These are phyloP conservation scores for Lactarius indigo DNA, from an alignment of 768 basidiomycete genomes.

Conservation along the genomic window DNA sequence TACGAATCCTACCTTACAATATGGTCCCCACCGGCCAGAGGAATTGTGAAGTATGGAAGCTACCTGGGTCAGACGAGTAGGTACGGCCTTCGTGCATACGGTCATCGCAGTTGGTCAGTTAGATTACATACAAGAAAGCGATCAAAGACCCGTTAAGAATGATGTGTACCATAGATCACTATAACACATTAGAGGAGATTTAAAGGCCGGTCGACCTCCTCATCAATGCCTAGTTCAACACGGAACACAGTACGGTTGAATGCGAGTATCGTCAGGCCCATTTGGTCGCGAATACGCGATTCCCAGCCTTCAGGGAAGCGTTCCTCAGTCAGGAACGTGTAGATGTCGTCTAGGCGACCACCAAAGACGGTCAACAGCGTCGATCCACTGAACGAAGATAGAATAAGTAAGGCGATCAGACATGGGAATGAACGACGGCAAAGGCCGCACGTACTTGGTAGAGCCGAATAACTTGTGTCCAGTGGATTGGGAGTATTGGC, in stretches of 20 bases:
- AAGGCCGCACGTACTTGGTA: slow-evolving; percentile 49
- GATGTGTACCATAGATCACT: background rate
- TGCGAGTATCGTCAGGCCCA: slow-evolving; percentile 55
- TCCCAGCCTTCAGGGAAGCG: slow-evolving; percentile 72
- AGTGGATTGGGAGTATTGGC: slow-evolving; percentile 48
- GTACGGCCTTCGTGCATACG: slow-evolving; percentile 5
- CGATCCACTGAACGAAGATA: slow-evolving; percentile 43
- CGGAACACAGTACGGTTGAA: slow-evolving; percentile 44
- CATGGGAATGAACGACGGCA: background rate
- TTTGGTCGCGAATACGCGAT: slow-evolving; percentile 46
- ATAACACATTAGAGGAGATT: slow-evolving; percentile 1
- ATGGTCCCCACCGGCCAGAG: slow-evolving; percentile 1
- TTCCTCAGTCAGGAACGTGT: slow-evolving; percentile 58
- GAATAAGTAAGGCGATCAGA: background rate
- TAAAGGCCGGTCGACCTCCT: slow-evolving; percentile 26
- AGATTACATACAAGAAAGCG: background rate
- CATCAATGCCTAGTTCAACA: slow-evolving; percentile 34
- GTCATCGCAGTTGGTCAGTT: background rate
- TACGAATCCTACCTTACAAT: background rate
- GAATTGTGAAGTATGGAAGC: slow-evolving; percentile 15
- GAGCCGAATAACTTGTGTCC: slow-evolving; percentile 62
- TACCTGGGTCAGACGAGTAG: background rate
- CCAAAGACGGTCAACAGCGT: slow-evolving; percentile 66
- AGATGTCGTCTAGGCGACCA: slow-evolving; percentile 54
- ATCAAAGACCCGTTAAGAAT: background rate